These are phyloP conservation scores for Hanseniaspora valbyensis DNA, from an alignment of 805 yeast species.

Conservation along the genomic window DNA sequence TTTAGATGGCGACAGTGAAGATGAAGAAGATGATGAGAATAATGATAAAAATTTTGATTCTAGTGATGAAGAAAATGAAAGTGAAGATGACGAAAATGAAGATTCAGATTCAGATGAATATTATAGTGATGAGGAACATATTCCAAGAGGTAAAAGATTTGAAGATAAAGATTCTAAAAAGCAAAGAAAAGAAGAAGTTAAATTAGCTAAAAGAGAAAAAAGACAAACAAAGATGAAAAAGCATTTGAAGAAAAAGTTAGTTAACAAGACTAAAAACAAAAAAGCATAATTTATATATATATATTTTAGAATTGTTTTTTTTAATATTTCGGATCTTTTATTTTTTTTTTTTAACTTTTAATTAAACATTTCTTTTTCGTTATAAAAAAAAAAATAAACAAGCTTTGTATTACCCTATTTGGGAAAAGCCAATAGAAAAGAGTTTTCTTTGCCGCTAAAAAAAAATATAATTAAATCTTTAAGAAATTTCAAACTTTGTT, in stretches of 20 bases:
- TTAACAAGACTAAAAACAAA: conserved; percentile 42
- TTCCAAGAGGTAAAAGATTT: conserved; percentile 59
- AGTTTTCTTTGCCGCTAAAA: too few relatives aligned
- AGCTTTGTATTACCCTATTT: too few relatives aligned
- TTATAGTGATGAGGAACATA: conserved; percentile 35
- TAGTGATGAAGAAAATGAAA: conserved; percentile 25
- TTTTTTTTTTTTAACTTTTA: background rate
- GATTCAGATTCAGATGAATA: conserved; percentile 28
- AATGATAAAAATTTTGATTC: conserved; percentile 24
- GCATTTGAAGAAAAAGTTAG: conserved; percentile 64
- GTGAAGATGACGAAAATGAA: conserved; percentile 25
- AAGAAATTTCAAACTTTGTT: too few relatives aligned
- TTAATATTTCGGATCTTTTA: background rate
- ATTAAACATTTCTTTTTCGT: conserved; percentile 43
- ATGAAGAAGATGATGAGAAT: conserved; percentile 22
- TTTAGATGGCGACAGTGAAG: conserved; percentile 24
- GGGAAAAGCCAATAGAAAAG: too few relatives aligned
- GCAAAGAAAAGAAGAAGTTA: conserved; percentile 62
- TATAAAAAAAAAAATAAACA: too few relatives aligned
- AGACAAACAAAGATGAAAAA: conserved; percentile 75
- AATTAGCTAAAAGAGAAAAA: conserved; percentile 66
- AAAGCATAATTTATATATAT: conserved; percentile 20
- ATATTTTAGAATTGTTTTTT: background rate
- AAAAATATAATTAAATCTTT: too few relatives aligned
- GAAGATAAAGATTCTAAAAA: conserved; percentile 72